These are phyloP conservation scores for Leccinum imitatum DNA, from an alignment of 768 basidiomycete species.

Conservation along the genomic window DNA sequence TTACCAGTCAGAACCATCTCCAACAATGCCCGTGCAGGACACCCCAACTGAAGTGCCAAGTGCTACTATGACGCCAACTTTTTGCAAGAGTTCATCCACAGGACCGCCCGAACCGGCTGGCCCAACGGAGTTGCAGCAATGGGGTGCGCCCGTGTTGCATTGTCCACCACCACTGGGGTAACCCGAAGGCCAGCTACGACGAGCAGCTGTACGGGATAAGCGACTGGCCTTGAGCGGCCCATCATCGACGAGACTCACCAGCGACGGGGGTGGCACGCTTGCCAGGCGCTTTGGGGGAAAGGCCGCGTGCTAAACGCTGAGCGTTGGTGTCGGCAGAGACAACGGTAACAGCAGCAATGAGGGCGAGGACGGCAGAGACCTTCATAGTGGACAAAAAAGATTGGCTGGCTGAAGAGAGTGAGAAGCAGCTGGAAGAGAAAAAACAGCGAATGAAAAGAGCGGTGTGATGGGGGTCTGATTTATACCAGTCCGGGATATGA, in stretches of 20 bases:
- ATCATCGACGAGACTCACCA: constrained; percentile 26
- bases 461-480: constrained; percentile 1
- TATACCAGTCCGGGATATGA: constrained; percentile 10
- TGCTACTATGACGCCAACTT: fast-evolving
- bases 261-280: constrained; percentile 33
- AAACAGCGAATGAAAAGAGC: not conserved
- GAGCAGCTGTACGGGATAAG: constrained; percentile 34
- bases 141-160: constrained; percentile 17
- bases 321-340: constrained; percentile 53
- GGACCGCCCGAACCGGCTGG: not conserved
- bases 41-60: constrained; percentile 19
- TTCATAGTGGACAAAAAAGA: constrained; percentile 23
- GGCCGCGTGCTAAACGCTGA: constrained; percentile 51
- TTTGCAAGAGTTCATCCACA: fast-evolving
- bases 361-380: constrained; percentile 33
- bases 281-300: constrained; percentile 47
- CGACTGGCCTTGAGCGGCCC: not conserved
- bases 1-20: constrained; percentile 18
- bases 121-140: constrained; percentile 21
- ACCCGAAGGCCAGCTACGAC: constrained; percentile 36
- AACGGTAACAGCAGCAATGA: constrained; percentile 37
- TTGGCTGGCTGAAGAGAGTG: not conserved
- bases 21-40: constrained; percentile 34
- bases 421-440: not conserved
- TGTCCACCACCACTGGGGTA: constrained; percentile 13